phyloP scores from a whole-genome alignment of 768 basidiomycete species.

The Saitozyma podzolica region DNA sequence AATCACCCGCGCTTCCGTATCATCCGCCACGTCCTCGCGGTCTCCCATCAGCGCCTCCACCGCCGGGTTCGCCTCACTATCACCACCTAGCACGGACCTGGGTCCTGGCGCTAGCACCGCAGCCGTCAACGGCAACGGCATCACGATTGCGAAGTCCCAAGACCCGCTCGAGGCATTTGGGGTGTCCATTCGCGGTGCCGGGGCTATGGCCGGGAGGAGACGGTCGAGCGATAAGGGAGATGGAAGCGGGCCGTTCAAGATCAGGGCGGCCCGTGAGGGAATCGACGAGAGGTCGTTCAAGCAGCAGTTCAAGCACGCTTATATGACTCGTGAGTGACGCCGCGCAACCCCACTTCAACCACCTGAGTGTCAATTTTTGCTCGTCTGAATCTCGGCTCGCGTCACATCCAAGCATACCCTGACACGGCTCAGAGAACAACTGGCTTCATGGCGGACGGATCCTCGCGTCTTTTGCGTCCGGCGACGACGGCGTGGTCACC shows the following conservation, averaged over 20 bases:
- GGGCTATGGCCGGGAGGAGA: neutral
- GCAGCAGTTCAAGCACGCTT: conserved; percentile 70
- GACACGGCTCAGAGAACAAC: conserved; percentile 62
- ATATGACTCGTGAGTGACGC: conserved; percentile 64
- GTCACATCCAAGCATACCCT: too few relatives aligned
- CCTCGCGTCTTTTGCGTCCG: conserved; percentile 62
- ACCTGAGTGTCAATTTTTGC: neutral
- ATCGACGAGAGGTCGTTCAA: conserved; percentile 58
- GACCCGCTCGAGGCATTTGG: too few relatives aligned
- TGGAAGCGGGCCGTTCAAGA: neutral
- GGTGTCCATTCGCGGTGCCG: too few relatives aligned
- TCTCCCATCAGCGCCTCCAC: too few relatives aligned
- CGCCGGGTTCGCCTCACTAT: too few relatives aligned
- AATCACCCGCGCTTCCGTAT: neutral
- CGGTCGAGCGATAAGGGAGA: neutral
- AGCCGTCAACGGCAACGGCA: too few relatives aligned
- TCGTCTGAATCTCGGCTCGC: too few relatives aligned
- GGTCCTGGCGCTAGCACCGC: too few relatives aligned
- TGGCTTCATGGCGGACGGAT: conserved; percentile 76
- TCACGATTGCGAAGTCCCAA: too few relatives aligned
- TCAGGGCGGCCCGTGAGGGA: too few relatives aligned
- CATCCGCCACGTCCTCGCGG: too few relatives aligned
- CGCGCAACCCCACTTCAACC: neutral
- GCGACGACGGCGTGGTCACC: conserved; percentile 72
- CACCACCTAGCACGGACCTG: too few relatives aligned